Evolutionary conservation across 768 basidiomycete species (phyloP).

Genomic region (Naganishia antarctica): DNA sequence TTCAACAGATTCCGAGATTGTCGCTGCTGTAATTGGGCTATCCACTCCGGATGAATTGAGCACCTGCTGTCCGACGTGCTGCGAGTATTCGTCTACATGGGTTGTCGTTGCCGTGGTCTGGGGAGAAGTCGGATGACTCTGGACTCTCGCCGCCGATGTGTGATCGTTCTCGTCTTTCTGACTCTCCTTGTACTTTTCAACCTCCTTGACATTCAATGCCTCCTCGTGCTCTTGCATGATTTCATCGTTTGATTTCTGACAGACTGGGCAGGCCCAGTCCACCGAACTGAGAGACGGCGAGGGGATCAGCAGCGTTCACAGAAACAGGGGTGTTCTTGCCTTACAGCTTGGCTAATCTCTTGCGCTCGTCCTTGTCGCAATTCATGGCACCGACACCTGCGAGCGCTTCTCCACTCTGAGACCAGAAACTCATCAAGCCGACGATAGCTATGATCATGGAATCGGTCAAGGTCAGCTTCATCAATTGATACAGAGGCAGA

Average conservation of each 20-base stretch:
- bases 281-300: conserved; percentile 29
- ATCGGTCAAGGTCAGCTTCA: neutral
- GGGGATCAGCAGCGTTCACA: neutral
- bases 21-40: too few relatives aligned
- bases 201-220: neutral
- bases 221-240: conserved; percentile 28
- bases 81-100: too few relatives aligned
- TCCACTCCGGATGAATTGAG: too few relatives aligned
- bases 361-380: conserved; percentile 42
- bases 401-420: conserved; percentile 39
- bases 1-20: neutral
- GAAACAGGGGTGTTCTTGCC: neutral
- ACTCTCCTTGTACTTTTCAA: conserved; percentile 16
- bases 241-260: conserved; percentile 31
- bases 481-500: neutral
- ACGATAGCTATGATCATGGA: conserved; percentile 38
- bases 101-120: too few relatives aligned
- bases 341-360: conserved; percentile 43
- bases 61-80: too few relatives aligned
- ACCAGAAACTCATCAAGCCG: conserved; percentile 50
- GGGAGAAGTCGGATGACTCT: too few relatives aligned
- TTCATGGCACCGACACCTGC: conserved; percentile 47
- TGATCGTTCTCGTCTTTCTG: conserved; percentile 1
- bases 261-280: conserved; percentile 42
- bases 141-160: too few relatives aligned